Evolutionary conservation across 768 basidiomycete genomes (phyloP).

Genomic region (Rhodotorula paludigena): DNA sequence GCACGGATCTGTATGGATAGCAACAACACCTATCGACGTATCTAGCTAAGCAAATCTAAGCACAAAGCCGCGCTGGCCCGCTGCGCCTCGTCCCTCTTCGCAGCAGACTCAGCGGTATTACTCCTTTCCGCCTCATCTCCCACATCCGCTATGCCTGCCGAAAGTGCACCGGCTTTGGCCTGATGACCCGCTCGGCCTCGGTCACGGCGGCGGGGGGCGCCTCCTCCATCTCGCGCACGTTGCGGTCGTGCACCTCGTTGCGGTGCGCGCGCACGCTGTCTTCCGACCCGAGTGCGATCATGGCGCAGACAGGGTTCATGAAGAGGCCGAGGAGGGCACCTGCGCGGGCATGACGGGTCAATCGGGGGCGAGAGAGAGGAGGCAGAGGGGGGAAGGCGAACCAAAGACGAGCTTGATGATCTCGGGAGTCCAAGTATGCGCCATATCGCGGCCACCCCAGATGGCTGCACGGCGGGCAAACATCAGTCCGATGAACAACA

Average conservation of each 20-base stretch:
- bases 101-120: too few relatives aligned
- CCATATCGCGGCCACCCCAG: constrained; percentile 38
- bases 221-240: constrained; percentile 28
- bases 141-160: background rate
- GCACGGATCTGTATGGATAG: too few relatives aligned
- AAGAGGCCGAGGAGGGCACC: constrained; percentile 32
- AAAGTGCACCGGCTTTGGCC: constrained; percentile 5
- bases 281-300: constrained; percentile 36
- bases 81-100: too few relatives aligned
- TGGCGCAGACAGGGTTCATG: constrained; percentile 29
- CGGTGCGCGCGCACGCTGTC: constrained; percentile 28
- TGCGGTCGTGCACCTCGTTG: constrained; percentile 23
- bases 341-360: background rate
- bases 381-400: background rate
- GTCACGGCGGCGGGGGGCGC: constrained; percentile 23
- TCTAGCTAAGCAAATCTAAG: too few relatives aligned
- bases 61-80: too few relatives aligned
- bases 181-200: constrained; percentile 11
- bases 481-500: background rate
- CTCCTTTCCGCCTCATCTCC: background rate
- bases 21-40: too few relatives aligned
- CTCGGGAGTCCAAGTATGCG: constrained; percentile 29
- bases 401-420: constrained; percentile 39
- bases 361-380: too few relatives aligned
- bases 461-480: constrained; percentile 15